Base-by-base conservation (phyloP, 495 filamentous ascomycete genomes). In the Rusavskia elegans region DNA sequence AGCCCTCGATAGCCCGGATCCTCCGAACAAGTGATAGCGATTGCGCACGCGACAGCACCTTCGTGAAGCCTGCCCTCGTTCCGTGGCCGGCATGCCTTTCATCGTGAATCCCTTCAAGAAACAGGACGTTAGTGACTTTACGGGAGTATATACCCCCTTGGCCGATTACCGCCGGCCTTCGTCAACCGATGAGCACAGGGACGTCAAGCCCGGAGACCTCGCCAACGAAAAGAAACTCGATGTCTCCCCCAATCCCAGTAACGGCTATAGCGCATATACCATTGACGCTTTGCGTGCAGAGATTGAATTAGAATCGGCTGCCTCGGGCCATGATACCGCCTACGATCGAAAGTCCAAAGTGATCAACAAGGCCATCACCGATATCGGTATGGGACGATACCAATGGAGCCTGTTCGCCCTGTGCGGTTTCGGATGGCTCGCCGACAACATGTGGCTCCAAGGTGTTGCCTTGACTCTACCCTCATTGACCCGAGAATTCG, bases 371-470 rank as follows among this genome's bases (percentile, higher is more conserved):
- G 77, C 78, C 8, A 68, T 81, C 30, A 69, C 75, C 54, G 84
- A 90, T 63, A 89, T 92, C 57, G 87, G 87, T 7, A 92, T 90
- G 76, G 87, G 87, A 52, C 71, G 73, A 53, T 93, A 92, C 59
- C 85, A 93, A 66, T 89, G 81, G 81, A 74, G 84, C 56, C 71
- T 90, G 2, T 89, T 89, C 63, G 66, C 76, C 45, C 81, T 93
- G n/a, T 83, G 85, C 51, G 84, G 85, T 0, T 92, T 87, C 58
- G 87, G 85, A 36, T 90, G 82, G 82, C 58, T 72, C n/a, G 74
- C 74, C 45, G 75, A 78, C 56, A 78, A 77, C 41, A 51, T 23
- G 35, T 41, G 27, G 21, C 20, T 25, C 14, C 57, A 79, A 70
- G 74, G 73, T 48, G 67, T 81, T 55, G 77, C 77, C 29, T 63